phyloP scores from a whole-genome alignment of 2,329 filamentous ascomycete species.

The Seiridium cupressi region DNA sequence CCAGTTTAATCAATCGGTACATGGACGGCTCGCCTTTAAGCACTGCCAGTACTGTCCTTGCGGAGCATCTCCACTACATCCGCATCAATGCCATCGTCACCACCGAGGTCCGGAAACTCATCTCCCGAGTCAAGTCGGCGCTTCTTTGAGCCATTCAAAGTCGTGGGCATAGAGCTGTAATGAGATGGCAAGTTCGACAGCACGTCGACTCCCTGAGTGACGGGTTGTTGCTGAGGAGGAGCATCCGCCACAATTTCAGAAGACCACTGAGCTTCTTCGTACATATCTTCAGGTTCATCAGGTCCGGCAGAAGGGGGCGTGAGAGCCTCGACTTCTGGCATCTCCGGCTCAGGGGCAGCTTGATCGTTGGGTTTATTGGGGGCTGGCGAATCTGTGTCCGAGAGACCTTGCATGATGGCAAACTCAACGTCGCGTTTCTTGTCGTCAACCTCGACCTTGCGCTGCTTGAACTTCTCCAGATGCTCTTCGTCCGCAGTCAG shows the following conservation, averaged over 20 bases:
- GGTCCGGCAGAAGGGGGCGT: slow-evolving; percentile 68
- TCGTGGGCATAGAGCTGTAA: slow-evolving; percentile 48
- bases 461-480: slow-evolving; percentile 60
- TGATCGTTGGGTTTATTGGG: slow-evolving; percentile 44
- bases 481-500: slow-evolving; percentile 69
- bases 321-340: slow-evolving; percentile 81
- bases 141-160: slow-evolving; percentile 55
- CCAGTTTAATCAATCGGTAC: too few relatives aligned
- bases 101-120: slow-evolving; percentile 54
- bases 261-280: slow-evolving; percentile 16
- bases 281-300: slow-evolving; percentile 18
- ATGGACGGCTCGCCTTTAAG: neutral
- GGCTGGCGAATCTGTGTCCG: slow-evolving; percentile 52
- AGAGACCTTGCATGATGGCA: slow-evolving; percentile 81
- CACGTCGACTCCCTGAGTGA: slow-evolving; percentile 36
- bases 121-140: slow-evolving; percentile 50
- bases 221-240: slow-evolving; percentile 15
- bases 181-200: slow-evolving; percentile 38
- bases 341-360: slow-evolving; percentile 58
- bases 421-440: slow-evolving; percentile 90
- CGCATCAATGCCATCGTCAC: slow-evolving; percentile 54
- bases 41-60: slow-evolving; percentile 32
- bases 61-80: slow-evolving; percentile 56
- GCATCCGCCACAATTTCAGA: slow-evolving; percentile 20
- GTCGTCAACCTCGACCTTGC: slow-evolving; percentile 70